Evolutionary conservation across 1,284 basidiomycete species (phyloP).

Genomic region (Volvariella surrecta): DNA sequence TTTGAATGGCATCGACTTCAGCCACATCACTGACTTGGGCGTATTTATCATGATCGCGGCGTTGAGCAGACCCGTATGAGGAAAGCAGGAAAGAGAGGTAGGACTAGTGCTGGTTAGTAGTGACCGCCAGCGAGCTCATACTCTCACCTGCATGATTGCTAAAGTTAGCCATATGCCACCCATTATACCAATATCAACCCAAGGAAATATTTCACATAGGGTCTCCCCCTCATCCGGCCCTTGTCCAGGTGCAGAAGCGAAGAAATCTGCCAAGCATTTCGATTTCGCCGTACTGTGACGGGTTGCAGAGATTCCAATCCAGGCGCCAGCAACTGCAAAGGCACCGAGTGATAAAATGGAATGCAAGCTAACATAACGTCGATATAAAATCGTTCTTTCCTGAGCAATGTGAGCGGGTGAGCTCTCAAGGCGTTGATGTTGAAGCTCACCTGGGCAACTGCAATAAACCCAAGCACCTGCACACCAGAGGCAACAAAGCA

Average conservation of each 20-base stretch:
- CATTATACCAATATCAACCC: conserved; percentile 91
- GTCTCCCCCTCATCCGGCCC: conserved; percentile 43
- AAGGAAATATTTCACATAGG: conserved; percentile 81
- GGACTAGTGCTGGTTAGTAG: conserved; percentile 29
- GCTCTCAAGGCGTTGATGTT: background rate
- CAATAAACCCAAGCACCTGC: conserved; percentile 78
- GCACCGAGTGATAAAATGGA: conserved; percentile 44
- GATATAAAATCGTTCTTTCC: conserved; percentile 74
- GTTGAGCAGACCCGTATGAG: conserved; percentile 69
- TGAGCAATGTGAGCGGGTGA: conserved; percentile 19
- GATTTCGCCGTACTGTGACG: conserved; percentile 64
- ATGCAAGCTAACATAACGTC: conserved; percentile 70
- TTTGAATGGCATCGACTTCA: conserved; percentile 53
- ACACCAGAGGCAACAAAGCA: conserved; percentile 66
- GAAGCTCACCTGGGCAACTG: conserved; percentile 58
- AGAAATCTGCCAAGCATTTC: conserved; percentile 60
- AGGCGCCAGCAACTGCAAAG: conserved; percentile 71
- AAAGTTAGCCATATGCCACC: conserved; percentile 76
- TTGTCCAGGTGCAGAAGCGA: conserved; percentile 29
- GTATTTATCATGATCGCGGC: conserved; percentile 74
- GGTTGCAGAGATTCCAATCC: conserved; percentile 72
- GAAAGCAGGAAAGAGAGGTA: conserved; percentile 67
- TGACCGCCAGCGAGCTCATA: conserved; percentile 4
- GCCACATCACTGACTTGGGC: conserved; percentile 67
- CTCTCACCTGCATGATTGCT: conserved; percentile 48